Evolutionary conservation across 179 eudicot genomes (phyloP).

Genomic region (Spinacia oleracea): DNA sequence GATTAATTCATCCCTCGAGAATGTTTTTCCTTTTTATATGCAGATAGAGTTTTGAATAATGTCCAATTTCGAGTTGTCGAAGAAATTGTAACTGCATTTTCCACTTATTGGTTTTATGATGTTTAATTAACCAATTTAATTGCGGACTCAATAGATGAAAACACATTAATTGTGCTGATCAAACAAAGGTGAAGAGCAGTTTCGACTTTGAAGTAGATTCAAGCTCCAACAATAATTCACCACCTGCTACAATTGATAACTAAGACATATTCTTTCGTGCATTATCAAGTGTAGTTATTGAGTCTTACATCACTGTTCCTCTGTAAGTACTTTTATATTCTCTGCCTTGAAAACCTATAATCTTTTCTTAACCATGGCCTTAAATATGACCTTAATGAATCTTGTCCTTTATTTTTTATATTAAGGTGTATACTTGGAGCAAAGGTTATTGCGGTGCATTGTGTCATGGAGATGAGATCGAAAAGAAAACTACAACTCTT

Average conservation of each 20-base stretch:
- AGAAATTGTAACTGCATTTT: not conserved
- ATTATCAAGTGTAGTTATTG: too few relatives aligned
- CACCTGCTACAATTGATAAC: not conserved
- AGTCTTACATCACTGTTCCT: not conserved
- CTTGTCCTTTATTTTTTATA: slow-evolving; percentile 10
- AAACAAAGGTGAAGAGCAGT: slow-evolving; percentile 10
- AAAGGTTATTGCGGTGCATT: slow-evolving; percentile 98
- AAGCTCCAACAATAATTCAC: slow-evolving; percentile 25
- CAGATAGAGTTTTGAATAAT: not conserved
- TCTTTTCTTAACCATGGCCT: not conserved
- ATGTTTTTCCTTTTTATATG: not conserved
- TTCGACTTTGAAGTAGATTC: slow-evolving; percentile 25
- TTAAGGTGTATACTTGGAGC: slow-evolving; percentile 96
- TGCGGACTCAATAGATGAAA: slow-evolving; percentile 27
- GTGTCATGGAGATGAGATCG: slow-evolving; percentile 94
- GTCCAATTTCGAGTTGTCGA: not conserved
- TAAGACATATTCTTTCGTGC: slow-evolving; percentile 2
- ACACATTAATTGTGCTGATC: slow-evolving; percentile 19
- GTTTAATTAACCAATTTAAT: not conserved
- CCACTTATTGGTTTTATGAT: not conserved
- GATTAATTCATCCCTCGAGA: not conserved
- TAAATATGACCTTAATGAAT: slow-evolving; percentile 4
- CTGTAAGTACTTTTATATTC: not conserved
- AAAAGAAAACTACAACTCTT: slow-evolving; percentile 74
- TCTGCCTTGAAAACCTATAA: not conserved